These are phyloP conservation scores for Leucosporidium scottii DNA, from an alignment of 768 basidiomycete species.

Conservation along the genomic window DNA sequence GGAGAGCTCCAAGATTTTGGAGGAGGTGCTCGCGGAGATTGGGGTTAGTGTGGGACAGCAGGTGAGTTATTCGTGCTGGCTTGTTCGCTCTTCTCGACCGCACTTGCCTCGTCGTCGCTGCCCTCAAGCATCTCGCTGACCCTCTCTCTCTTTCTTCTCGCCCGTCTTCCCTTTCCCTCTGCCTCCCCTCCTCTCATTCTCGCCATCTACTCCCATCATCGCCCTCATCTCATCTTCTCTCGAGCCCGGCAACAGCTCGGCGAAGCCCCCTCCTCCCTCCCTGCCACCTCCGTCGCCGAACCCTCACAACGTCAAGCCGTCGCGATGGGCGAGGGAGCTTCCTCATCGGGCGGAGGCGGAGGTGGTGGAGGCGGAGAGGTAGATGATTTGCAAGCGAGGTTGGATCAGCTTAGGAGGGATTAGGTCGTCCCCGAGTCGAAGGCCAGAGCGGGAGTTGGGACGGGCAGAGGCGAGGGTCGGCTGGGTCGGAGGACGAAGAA, in stretches of 20 bases:
- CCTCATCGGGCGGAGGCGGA: slow-evolving; percentile 31
- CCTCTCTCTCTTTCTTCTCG: too few species aligned
- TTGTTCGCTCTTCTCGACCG: too few species aligned
- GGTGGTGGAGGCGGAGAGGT: slow-evolving; percentile 56
- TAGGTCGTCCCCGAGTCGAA: background rate
- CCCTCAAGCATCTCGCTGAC: too few species aligned
- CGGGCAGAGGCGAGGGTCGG: too few species aligned
- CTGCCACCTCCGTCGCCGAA: slow-evolving; percentile 46
- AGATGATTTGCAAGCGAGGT: slow-evolving; percentile 83
- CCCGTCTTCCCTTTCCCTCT: too few species aligned
- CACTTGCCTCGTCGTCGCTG: too few species aligned
- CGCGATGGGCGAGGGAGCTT: slow-evolving; percentile 64
- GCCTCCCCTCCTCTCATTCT: too few species aligned
- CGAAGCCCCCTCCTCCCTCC: slow-evolving; percentile 36
- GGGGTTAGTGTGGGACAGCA: slow-evolving; percentile 84
- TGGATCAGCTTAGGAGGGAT: slow-evolving; percentile 68
- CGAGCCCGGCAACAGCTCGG: slow-evolving; percentile 34
- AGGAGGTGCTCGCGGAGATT: slow-evolving; percentile 94
- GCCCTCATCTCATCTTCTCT: too few species aligned
- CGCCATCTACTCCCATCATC: too few species aligned
- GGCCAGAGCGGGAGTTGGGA: too few species aligned
- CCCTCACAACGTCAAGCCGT: slow-evolving; percentile 60
- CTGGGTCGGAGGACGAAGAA: too few species aligned
- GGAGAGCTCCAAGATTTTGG: slow-evolving; percentile 82
- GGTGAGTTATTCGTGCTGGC: too few species aligned